phyloP scores from a whole-genome alignment of 768 basidiomycete genomes.

The Boletus edulis region DNA sequence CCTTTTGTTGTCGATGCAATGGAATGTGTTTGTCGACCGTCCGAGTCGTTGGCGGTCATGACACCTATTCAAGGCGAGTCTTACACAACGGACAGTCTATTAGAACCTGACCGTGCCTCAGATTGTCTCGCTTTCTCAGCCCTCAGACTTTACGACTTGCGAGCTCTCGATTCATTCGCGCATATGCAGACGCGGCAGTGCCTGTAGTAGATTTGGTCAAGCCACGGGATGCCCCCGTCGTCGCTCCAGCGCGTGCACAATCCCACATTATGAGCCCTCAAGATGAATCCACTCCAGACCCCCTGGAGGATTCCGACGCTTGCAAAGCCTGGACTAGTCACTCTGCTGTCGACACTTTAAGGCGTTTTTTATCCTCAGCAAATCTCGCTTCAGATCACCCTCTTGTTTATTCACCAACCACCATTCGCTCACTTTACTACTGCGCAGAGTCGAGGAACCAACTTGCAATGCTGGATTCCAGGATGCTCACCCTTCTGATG shows the following conservation, averaged over 20 bases:
- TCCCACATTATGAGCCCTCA: not conserved
- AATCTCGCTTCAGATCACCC: constrained; percentile 9
- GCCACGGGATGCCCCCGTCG: not conserved
- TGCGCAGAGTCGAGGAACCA: constrained; percentile 33
- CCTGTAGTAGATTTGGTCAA: not conserved
- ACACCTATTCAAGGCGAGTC: constrained; percentile 26
- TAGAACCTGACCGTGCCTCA: not conserved
- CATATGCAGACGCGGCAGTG: not conserved
- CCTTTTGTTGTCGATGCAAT: constrained; percentile 43
- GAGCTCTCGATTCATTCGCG: not conserved
- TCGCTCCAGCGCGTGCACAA: not conserved
- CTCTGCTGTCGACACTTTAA: constrained; percentile 15
- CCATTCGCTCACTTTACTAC: constrained; percentile 40
- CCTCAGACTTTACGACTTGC: constrained; percentile 1
- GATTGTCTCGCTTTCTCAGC: constrained; percentile 1
- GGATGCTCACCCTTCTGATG: constrained; percentile 42
- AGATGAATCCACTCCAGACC: not conserved
- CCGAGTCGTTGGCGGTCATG: constrained; percentile 41
- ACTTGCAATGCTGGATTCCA: constrained; percentile 33
- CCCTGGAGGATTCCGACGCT: not conserved
- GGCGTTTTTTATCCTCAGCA: constrained; percentile 12
- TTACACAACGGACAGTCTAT: not conserved
- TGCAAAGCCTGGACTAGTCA: not conserved
- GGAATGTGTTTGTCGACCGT: constrained; percentile 67
- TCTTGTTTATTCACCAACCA: constrained; percentile 26